Evolutionary conservation across 495 filamentous ascomycete species (phyloP).

Genomic region (Lophiostoma macrostomum): DNA sequence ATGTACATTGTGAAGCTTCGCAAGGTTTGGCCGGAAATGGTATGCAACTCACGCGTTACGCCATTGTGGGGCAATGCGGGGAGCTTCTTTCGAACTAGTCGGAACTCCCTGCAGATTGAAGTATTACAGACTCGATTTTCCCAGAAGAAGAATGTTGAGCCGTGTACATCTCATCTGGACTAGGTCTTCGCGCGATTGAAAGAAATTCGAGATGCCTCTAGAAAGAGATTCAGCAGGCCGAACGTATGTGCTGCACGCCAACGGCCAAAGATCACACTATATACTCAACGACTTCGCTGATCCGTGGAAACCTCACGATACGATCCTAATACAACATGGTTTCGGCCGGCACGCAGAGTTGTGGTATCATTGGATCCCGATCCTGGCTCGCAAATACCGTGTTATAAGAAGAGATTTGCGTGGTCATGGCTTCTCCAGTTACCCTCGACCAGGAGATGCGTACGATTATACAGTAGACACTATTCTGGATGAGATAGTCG

Average conservation of each 20-base stretch:
- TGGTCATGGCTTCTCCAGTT: slow-evolving; percentile 28
- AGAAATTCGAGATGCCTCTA: slow-evolving; percentile 10
- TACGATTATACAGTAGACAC: slow-evolving; percentile 29
- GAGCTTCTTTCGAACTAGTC: neutral
- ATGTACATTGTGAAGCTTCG: too few species aligned
- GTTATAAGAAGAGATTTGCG: slow-evolving; percentile 31
- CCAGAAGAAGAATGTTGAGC: too few species aligned
- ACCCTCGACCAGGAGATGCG: slow-evolving; percentile 3
- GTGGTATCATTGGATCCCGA: slow-evolving; percentile 35
- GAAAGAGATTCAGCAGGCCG: slow-evolving; percentile 12
- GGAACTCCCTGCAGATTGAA: neutral
- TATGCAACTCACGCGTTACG: neutral
- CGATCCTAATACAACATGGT: slow-evolving; percentile 34
- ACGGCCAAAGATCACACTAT: slow-evolving; percentile 25
- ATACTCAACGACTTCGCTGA: slow-evolving; percentile 23
- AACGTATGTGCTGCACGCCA: slow-evolving; percentile 19
- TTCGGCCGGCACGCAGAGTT: slow-evolving; percentile 31
- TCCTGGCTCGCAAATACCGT: slow-evolving; percentile 24
- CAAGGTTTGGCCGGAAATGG: neutral
- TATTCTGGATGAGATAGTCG: slow-evolving; percentile 31
- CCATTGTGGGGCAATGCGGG: slow-evolving; percentile 12
- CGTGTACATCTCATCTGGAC: too few species aligned
- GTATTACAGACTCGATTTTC: neutral
- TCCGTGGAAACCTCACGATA: slow-evolving; percentile 32
- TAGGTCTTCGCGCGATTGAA: too few species aligned